Percentiles rank a stretch among this genome's conserved stretches.
Evolutionary conservation across 257 asterid species (phyloP).

Genomic region (Coffea canephora): DNA sequence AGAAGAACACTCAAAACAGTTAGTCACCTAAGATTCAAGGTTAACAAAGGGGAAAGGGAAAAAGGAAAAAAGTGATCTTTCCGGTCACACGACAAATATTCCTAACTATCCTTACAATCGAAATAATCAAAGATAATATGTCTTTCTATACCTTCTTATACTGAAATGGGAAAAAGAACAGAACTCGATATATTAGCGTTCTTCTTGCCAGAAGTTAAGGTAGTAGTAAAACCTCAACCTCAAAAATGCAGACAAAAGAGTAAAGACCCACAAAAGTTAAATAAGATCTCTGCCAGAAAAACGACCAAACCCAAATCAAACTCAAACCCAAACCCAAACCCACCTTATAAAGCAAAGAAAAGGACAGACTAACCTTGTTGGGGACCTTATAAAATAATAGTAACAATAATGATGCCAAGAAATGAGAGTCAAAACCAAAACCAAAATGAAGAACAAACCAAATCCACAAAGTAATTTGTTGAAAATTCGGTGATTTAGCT

Average conservation of each 20-base stretch:
- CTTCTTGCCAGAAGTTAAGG: slow-evolving; percentile 6
- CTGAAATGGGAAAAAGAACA: slow-evolving; percentile 7
- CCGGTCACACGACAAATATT: neutral
- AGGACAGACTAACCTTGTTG: slow-evolving; percentile 36
- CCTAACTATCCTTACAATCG: neutral
- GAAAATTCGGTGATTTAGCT: slow-evolving; percentile 33
- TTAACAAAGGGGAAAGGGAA: neutral
- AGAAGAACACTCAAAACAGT: neutral
- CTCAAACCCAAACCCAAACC: slow-evolving; percentile 36
- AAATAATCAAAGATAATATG: slow-evolving; percentile 10
- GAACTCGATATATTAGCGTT: neutral
- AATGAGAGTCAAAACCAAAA: slow-evolving; percentile 22
- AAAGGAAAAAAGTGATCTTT: neutral
- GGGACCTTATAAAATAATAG: slow-evolving; percentile 6
- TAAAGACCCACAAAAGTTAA: slow-evolving; percentile 34
- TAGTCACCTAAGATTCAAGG: neutral
- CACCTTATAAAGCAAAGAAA: slow-evolving; percentile 16
- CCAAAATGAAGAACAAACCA: slow-evolving; percentile 28
- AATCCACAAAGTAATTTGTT: slow-evolving; percentile 33
- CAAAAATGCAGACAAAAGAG: slow-evolving; percentile 29
- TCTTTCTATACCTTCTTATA: slow-evolving; percentile 5
- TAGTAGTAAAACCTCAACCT: neutral
- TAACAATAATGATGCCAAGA: neutral
- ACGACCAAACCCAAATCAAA: slow-evolving; percentile 46
- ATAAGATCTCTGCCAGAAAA: slow-evolving; percentile 57